Evolutionary conservation across 2,329 filamentous ascomycete species (phyloP), one percentile per base, ranked within the genome.

Genomic region (Botrytis galanthina): DNA sequence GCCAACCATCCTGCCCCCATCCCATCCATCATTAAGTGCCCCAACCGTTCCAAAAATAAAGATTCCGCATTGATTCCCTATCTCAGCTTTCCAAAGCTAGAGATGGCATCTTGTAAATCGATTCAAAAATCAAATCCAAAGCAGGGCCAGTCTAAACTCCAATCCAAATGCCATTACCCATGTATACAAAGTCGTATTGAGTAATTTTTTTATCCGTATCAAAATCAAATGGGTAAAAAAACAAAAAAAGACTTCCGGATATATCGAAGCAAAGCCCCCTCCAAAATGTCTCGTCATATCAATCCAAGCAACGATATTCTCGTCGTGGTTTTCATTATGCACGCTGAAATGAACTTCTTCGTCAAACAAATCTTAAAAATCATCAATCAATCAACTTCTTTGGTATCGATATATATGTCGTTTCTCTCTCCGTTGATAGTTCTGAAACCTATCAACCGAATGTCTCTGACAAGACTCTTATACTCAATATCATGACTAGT

Each of bases 401-500:
- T 29, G 37, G 35, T 54, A 59, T 72, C 26, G 8, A 61, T 70
- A 70, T 70, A 46, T 70, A 70, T 61, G 44, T 70, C 42, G 16
- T 72, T 67, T 69, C 46, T 66, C 44, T 42, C 57, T 37, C 22
- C 12, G 10, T 26, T 29, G 26, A 42, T 32, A 32, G n/a, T 72
- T 48, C 29, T 48, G 16, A 6, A 42, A 10, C 61, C 57, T 64
- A n/a, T 79, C 74, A 80, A 57, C 76, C 76, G 70, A 81, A 81
- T 48, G 79, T 83, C 79, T 92, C 87, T 78, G 90, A 87, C 77
- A 98, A 84, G 73, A 97, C 87, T 78, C 91, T 89, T 81, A 98
- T 96, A 84, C 94, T 98, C 82, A 98, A 85, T 80, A 98, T 97
- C 94, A 98, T 98, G 80, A 98, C 92, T 75, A 99, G 85, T 83